Base-by-base conservation (phyloP, 2,329 filamentous ascomycete species). In the Macrophomina phaseolina region DNA sequence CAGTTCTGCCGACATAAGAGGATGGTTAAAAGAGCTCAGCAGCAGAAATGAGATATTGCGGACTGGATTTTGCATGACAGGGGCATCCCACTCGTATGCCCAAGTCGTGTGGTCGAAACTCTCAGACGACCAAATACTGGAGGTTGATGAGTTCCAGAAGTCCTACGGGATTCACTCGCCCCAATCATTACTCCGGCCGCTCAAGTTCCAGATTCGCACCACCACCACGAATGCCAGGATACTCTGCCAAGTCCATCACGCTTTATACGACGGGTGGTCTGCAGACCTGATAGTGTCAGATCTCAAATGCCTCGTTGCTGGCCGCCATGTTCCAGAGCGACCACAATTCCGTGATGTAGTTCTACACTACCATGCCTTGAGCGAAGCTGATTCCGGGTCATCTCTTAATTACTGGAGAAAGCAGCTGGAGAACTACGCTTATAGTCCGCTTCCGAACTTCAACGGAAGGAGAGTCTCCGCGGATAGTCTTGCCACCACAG, bases 211-310 rank as follows among this genome's bases (percentile, higher is more conserved):
- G 67, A 78, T 93, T 1, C 71, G 68, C 30, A 60, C 68, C 16
- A 61, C 38, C 12, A 71, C 12, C 58, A 70, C 63, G 38, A 62
- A 7, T 18, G 70, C 18, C 60, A 73, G 4, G 66, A 69, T 56
- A 38, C 71, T 80, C 4, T 76, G 92, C 52, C 83, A 90, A 12
- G 81, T 96, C 0, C 93, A 97, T 74, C 94, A 97, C 77, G 89
- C 92, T 0, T 76, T 96, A 0, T 97, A 97, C 73, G 94, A 97
- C 76, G 94, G 93, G n/a, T 97, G 94, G 94, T 94, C 93, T 0
- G 85, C 93, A 73, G 91, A 97, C 62, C 81, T 94, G 36, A 78
- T 96, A 0, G 74, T 92, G 14, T 80, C 84, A 32, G 92, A 97
- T 74, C 79, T 97, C 4, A 82, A 85, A 4, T 73, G 72, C 0